Percentiles rank a stretch among this genome's conserved stretches.
These are phyloP conservation scores for Agaricus blazei DNA, from an alignment of 768 basidiomycete species.

Conservation along the genomic window DNA sequence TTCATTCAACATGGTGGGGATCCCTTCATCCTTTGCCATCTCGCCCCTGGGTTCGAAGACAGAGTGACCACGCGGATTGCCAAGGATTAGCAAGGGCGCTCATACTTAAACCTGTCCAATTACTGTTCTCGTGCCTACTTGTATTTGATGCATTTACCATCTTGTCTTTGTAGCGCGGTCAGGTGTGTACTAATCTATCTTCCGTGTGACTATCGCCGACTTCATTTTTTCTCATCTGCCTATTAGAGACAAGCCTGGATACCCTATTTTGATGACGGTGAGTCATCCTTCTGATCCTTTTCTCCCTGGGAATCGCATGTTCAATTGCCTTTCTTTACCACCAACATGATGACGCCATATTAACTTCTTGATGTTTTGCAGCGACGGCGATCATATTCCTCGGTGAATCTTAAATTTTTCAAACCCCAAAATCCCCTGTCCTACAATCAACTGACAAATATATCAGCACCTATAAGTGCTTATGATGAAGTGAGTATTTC, in stretches of 20 bases:
- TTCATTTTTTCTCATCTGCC: slow-evolving; percentile 6
- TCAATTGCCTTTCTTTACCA: not conserved
- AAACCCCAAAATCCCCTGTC: not conserved
- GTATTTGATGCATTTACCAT: not conserved
- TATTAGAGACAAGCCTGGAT: slow-evolving; percentile 73
- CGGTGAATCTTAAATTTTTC: slow-evolving; percentile 18
- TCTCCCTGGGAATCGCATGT: not conserved
- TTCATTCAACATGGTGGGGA: not conserved
- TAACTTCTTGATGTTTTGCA: slow-evolving; percentile 21
- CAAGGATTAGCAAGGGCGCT: too few relatives aligned
- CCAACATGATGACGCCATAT: not conserved
- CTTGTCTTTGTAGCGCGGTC: slow-evolving; percentile 42
- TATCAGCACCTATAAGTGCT: slow-evolving; percentile 71
- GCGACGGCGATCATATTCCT: slow-evolving; percentile 84
- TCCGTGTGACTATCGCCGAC: not conserved
- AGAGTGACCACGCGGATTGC: too few relatives aligned
- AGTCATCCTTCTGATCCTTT: slow-evolving; percentile 18
- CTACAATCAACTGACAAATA: not conserved
- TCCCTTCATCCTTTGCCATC: not conserved
- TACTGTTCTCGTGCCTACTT: not conserved
- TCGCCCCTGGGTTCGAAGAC: not conserved
- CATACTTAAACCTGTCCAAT: not conserved
- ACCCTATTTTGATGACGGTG: slow-evolving; percentile 83
- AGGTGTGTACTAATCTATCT: slow-evolving; percentile 34
- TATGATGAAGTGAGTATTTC: slow-evolving; percentile 65